phyloP scores from a whole-genome alignment of 352 stramenopile species.

The Elongisporangium undulatum region DNA sequence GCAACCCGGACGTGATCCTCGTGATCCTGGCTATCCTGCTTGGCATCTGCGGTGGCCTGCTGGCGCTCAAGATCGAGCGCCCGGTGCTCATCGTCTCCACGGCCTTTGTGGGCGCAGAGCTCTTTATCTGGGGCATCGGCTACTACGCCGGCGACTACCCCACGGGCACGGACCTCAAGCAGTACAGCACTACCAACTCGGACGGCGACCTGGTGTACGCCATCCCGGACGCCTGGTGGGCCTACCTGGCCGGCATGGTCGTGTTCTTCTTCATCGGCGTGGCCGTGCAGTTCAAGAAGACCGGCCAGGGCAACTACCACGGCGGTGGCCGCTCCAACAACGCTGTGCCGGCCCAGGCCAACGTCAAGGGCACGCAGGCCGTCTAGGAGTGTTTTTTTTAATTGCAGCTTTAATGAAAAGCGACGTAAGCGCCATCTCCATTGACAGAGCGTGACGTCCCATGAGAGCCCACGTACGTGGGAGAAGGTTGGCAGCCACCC shows the following conservation, averaged over 20 bases:
- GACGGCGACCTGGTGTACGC: conserved; percentile 51
- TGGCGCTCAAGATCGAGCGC: conserved; percentile 46
- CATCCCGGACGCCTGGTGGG: conserved; percentile 71
- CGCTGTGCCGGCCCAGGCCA: background rate
- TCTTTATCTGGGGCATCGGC: conserved; percentile 40
- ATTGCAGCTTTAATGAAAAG: background rate
- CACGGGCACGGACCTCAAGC: conserved; percentile 38
- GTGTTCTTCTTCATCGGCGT: conserved; percentile 57
- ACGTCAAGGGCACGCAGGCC: background rate
- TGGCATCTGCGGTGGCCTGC: conserved; percentile 26
- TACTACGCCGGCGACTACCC: conserved; percentile 59
- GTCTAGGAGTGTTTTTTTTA: background rate
- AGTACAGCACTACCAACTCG: conserved; percentile 18
- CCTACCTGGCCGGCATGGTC: conserved; percentile 54
- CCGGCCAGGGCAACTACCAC: conserved; percentile 44
- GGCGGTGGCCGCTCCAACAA: conserved; percentile 7
- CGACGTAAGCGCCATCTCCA: background rate
- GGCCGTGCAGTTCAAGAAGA: conserved; percentile 61
- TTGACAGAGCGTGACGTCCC: background rate
- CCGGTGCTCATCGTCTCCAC: conserved; percentile 51
- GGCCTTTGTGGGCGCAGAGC: conserved; percentile 36
- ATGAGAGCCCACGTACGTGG: too few species aligned
- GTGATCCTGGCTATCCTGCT: conserved; percentile 39
- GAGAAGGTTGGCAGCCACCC: too few species aligned
- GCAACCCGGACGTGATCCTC: conserved; percentile 29